Percentiles rank a stretch among this genome's conserved stretches.
These are phyloP conservation scores for Triticum aestivum DNA, from an alignment of 176 grass and related monocot genomes.

Conservation along the genomic window DNA sequence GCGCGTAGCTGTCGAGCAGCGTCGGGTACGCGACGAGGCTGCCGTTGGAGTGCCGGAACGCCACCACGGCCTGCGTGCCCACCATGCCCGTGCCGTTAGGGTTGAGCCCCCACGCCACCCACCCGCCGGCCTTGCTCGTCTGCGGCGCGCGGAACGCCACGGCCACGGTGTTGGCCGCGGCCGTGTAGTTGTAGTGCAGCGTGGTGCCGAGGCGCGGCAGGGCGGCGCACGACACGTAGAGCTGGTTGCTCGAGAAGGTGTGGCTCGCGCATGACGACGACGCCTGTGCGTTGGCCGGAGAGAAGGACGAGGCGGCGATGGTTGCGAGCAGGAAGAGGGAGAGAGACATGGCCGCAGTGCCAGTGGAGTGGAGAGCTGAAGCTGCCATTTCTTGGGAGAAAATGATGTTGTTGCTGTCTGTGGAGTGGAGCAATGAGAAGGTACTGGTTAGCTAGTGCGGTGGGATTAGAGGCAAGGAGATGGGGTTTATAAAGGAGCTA, in stretches of 20 bases:
- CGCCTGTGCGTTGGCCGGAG: background rate
- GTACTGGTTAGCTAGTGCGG: background rate
- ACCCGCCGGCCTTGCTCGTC: constrained; percentile 31
- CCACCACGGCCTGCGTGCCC: constrained; percentile 69
- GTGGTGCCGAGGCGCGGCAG: constrained; percentile 70
- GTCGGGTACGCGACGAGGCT: constrained; percentile 76
- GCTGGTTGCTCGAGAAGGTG: constrained; percentile 63
- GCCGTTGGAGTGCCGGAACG: constrained; percentile 64
- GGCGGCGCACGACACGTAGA: constrained; percentile 59
- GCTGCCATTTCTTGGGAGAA: constrained; percentile 22
- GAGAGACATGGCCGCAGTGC: background rate
- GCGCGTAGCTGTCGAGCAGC: constrained; percentile 62
- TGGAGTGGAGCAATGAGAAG: background rate
- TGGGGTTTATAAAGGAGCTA: background rate
- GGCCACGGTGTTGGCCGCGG: constrained; percentile 24
- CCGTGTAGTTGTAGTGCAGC: constrained; percentile 76
- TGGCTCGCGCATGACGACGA: constrained; percentile 44
- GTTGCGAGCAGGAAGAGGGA: background rate
- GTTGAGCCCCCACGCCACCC: constrained; percentile 90
- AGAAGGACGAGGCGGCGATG: background rate
- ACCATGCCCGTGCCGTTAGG: constrained; percentile 66
- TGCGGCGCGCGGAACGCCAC: constrained; percentile 80
- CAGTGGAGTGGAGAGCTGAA: constrained; percentile 12
- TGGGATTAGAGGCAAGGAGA: background rate
- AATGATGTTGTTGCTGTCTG: background rate